phyloP scores from a whole-genome alignment of 331 rosid species.

The Telfairia occidentalis region DNA sequence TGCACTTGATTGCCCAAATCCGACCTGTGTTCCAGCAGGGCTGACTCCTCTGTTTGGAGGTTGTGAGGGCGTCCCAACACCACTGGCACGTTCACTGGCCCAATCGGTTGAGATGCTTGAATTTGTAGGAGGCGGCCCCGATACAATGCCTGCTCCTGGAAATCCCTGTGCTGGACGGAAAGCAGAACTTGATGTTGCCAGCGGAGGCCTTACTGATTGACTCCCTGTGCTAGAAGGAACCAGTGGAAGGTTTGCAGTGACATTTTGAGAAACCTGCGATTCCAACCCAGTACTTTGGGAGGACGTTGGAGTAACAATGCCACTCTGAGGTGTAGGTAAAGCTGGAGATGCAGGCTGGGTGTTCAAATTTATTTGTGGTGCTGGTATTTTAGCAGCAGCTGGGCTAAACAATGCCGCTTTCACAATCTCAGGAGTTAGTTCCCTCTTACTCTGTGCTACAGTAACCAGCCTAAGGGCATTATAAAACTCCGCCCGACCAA shows the following conservation, averaged over 20 bases:
- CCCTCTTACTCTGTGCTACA: slow-evolving; percentile 91
- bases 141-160: slow-evolving; percentile 24
- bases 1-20: slow-evolving; percentile 38
- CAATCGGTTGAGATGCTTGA: slow-evolving; percentile 33
- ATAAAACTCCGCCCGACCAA: slow-evolving; percentile 82
- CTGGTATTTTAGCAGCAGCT: slow-evolving; percentile 88
- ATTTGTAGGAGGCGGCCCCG: slow-evolving; percentile 29
- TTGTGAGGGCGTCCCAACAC: slow-evolving; percentile 34
- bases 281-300: slow-evolving; percentile 45
- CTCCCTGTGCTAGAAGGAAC: slow-evolving; percentile 31
- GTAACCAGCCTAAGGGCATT: slow-evolving; percentile 96
- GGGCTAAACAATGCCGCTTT: slow-evolving; percentile 90
- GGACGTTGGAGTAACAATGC: slow-evolving; percentile 29
- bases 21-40: slow-evolving; percentile 33
- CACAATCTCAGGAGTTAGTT: slow-evolving; percentile 72
- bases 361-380: slow-evolving; percentile 66
- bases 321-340: slow-evolving; percentile 25
- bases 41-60: slow-evolving; percentile 32
- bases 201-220: slow-evolving; percentile 34
- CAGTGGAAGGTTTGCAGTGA: slow-evolving; percentile 24
- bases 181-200: slow-evolving; percentile 29
- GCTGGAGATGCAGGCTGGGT: slow-evolving; percentile 40
- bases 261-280: slow-evolving; percentile 31
- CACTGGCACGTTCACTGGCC: slow-evolving; percentile 31
- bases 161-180: slow-evolving; percentile 42